Evolutionary conservation across 306 rosid species (phyloP).

Genomic region (Quercus wislizeni): DNA sequence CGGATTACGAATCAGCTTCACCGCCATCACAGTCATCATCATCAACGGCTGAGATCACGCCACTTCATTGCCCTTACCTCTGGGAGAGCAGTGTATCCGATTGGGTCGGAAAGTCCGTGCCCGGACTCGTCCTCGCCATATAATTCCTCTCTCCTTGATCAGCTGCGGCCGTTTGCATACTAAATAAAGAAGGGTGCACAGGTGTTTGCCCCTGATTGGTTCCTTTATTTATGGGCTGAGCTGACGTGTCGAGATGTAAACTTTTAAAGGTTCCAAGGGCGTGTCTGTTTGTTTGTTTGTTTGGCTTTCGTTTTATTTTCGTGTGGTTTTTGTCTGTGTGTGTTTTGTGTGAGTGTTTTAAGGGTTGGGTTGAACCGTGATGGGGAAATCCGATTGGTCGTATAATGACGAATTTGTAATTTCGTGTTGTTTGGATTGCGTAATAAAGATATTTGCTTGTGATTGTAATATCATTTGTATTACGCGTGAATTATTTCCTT

Average conservation of each 20-base stretch:
- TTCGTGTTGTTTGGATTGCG: constrained; percentile 15
- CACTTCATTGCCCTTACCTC: constrained; percentile 58
- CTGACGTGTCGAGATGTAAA: constrained; percentile 28
- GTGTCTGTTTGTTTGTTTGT: background rate
- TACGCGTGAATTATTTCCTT: background rate
- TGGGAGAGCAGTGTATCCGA: constrained; percentile 86
- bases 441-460: constrained; percentile 33
- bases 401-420: constrained; percentile 29
- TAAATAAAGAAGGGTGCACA: constrained; percentile 17
- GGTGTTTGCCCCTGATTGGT: constrained; percentile 32
- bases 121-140: constrained; percentile 88
- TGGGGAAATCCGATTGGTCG: constrained; percentile 26
- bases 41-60: constrained; percentile 43
- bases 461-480: background rate
- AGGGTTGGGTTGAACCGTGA: constrained; percentile 26
- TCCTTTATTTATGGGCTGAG: constrained; percentile 7
- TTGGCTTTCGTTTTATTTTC: background rate
- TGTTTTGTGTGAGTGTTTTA: constrained; percentile 7
- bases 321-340: background rate
- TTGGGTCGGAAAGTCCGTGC: constrained; percentile 80
- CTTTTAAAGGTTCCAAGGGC: background rate
- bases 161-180: constrained; percentile 19
- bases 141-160: constrained; percentile 9
- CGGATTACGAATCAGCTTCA: background rate
- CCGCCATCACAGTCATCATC: constrained; percentile 18